Percentiles rank a stretch among this genome's conserved stretches.
Conservation (phyloP, 139 green algal species). For the Zygnema cylindricum region DNA sequence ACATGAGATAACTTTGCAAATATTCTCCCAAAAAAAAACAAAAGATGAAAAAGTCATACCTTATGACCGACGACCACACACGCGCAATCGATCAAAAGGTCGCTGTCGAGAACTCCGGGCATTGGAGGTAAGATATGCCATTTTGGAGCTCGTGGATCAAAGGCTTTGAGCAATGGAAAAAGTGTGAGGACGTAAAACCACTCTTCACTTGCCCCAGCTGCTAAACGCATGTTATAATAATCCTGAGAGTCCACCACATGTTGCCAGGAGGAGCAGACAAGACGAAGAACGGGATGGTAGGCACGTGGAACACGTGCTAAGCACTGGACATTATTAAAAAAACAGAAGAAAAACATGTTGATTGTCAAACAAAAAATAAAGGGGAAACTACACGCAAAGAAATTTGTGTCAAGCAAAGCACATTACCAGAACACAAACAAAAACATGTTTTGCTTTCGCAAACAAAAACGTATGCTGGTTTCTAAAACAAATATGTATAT, state of each 20-base stretch:
- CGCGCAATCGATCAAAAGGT: slow-evolving; percentile 1
- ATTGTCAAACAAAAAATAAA: too few relatives aligned
- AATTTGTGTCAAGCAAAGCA: neutral
- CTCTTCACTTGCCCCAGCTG: neutral
- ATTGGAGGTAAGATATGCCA: slow-evolving; percentile 1
- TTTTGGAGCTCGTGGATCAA: neutral
- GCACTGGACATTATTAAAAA: neutral
- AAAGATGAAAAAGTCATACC: too few relatives aligned
- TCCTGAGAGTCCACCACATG: neutral
- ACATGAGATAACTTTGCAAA: too few relatives aligned
- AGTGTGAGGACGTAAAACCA: slow-evolving; percentile 11
- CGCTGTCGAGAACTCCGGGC: slow-evolving; percentile 3
- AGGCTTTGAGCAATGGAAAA: neutral
- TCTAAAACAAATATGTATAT: neutral
- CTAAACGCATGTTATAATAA: neutral
- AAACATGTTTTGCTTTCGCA: neutral
- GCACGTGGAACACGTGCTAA: neutral
- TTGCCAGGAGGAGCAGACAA: neutral
- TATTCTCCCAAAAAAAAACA: too few relatives aligned
- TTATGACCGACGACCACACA: neutral
- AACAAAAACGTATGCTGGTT: neutral
- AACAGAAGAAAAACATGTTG: too few relatives aligned
- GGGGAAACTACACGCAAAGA: neutral
- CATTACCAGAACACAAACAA: neutral
- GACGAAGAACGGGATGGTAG: neutral